Evolutionary conservation across 2,329 filamentous ascomycete species (phyloP), one percentile per base, ranked within the genome.

Genomic region (Stemphylium vesicarium): DNA sequence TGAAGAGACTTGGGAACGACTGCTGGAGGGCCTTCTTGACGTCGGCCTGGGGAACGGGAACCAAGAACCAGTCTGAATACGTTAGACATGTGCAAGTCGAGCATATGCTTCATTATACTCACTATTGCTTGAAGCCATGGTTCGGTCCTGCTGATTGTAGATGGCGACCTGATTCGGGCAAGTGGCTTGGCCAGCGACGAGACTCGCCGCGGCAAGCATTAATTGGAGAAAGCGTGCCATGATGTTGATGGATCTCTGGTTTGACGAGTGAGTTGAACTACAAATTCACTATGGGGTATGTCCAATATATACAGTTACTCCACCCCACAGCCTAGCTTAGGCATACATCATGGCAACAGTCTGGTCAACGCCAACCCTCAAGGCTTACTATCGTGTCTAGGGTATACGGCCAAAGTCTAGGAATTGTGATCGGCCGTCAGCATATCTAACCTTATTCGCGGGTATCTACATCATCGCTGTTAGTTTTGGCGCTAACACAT

Each of bases 141-240:
- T 53, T 11, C 57, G 57, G 13, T 53, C 53, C 22, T 57, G 50
- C 10, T 26, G 45, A 2, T 53, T 50, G 26, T 46, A 59, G 12
- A 47, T 52, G 26, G 45, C 40, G 13, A 57, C 57, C 44, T 56
- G 47, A n/a, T 59, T 59, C 12, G 45, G 49, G 22, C 56, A 59
- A 24, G 46, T 43, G 29, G 15, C 26, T 10, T 50, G 38, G 15
- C 38, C 45, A 33, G 45, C 51, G 15, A 50, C 51, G 16, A 54
- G 39, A 15, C 26, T 50, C 18, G 39, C 51, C 10, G 46, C 38
- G 18, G 26, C 32, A 15, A 54, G 39, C n/a, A 50, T 12, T 6
- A 50, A n/a, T 16, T 43, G 22, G 10, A 54, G 22, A 12, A 50
- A 18, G n/a, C 45, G 51, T 44, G 39, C 33, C 51, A 54, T 54